Evolutionary conservation across 441 rosid species (phyloP).

Genomic region (Gossypium aridum): DNA sequence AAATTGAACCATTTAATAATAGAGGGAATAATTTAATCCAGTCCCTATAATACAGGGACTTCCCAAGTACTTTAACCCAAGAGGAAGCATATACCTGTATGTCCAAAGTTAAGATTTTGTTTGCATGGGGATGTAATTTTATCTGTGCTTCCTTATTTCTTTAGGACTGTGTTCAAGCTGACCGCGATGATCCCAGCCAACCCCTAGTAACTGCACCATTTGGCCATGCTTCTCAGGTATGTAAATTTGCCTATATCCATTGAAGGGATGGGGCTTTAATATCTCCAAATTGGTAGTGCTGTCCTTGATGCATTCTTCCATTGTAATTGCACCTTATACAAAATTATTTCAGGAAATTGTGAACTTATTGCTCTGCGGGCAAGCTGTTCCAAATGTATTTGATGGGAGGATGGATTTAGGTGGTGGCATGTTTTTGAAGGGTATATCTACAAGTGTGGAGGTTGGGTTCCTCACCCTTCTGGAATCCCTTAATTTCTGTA

Average conservation of each 20-base stretch:
- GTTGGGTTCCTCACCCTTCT: conserved; percentile 94
- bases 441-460: conserved; percentile 69
- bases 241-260: background rate
- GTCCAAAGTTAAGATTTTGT: background rate
- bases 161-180: conserved; percentile 81
- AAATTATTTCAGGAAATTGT: conserved; percentile 64
- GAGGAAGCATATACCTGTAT: background rate
- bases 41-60: no score
- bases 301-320: conserved; percentile 1
- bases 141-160: background rate
- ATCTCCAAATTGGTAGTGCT: background rate
- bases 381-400: conserved; percentile 93
- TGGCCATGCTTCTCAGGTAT: conserved; percentile 99
- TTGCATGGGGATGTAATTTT: background rate
- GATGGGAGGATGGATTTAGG: conserved; percentile 97
- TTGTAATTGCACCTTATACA: conserved; percentile 6
- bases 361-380: conserved; percentile 84
- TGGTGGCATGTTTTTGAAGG: conserved; percentile 87
- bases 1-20: no score
- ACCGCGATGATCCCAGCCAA: conserved; percentile 87
- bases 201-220: conserved; percentile 97
- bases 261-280: background rate
- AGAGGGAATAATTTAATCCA: no score
- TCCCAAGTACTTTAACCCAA: background rate
- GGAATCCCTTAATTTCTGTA: conserved; percentile 91